A percentile compares a stretch with the other conserved stretches of the same genome.
phyloP scores from a whole-genome alignment of 2,329 filamentous ascomycete species.

The Ambrosiella cleistominuta region DNA sequence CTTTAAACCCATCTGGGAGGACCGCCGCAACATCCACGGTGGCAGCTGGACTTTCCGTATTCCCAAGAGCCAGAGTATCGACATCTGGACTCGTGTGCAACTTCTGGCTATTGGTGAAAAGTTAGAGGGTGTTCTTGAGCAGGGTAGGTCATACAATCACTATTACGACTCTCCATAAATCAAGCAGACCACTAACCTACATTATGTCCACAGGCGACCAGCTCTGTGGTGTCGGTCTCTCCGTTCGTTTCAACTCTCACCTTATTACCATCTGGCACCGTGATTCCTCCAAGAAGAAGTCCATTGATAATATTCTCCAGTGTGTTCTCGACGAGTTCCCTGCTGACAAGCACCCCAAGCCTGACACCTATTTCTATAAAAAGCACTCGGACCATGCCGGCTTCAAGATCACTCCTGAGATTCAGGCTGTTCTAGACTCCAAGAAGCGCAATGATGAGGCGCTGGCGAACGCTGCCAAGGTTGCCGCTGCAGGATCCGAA shows the following conservation, averaged over 20 bases:
- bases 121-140: conserved; percentile 54
- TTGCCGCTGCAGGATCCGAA: conserved; percentile 10
- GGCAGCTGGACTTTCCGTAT: conserved; percentile 89
- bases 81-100: conserved; percentile 69
- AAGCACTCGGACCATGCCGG: conserved; percentile 76
- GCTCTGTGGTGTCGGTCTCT: conserved; percentile 76
- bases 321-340: conserved; percentile 59
- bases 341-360: conserved; percentile 52
- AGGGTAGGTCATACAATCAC: conserved; percentile 31
- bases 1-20: conserved; percentile 65
- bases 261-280: conserved; percentile 90
- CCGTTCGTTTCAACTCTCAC: conserved; percentile 74
- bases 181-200: neutral
- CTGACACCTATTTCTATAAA: conserved; percentile 67
- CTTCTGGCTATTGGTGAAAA: conserved; percentile 70
- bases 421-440: conserved; percentile 39
- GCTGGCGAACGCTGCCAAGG: conserved; percentile 16
- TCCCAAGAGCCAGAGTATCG: conserved; percentile 52
- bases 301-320: conserved; percentile 55
- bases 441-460: conserved; percentile 25
- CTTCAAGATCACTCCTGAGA: conserved; percentile 48
- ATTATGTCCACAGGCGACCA: conserved; percentile 44
- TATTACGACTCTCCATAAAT: neutral
- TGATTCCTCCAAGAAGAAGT: conserved; percentile 61
- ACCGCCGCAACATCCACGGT: conserved; percentile 68